Conservation (phyloP, 306 rosid genomes). For the Rubus parviflorus region DNA sequence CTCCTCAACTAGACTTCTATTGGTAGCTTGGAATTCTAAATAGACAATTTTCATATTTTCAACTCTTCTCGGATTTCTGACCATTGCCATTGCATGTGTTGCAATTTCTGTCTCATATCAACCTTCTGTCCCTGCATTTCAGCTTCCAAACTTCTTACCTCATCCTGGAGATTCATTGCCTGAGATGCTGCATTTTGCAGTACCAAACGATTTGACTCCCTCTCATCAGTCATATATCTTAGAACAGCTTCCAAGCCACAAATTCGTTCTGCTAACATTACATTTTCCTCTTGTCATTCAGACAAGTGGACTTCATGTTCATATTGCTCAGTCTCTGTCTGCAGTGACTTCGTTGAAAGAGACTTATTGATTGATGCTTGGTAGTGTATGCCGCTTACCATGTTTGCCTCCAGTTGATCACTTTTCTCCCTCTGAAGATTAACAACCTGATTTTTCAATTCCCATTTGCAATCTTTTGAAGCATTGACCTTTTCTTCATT, state of each 20-base stretch:
- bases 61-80: conserved; percentile 45
- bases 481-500: conserved; percentile 40
- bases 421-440: conserved; percentile 41
- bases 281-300: conserved; percentile 50
- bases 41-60: conserved; percentile 32
- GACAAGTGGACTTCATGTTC: conserved; percentile 42
- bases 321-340: conserved; percentile 23
- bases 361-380: conserved; percentile 18
- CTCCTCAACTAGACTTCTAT: conserved; percentile 36
- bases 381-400: not conserved
- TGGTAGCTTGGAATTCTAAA: conserved; percentile 35
- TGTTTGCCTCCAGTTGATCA: conserved; percentile 37
- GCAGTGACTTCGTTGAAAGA: conserved; percentile 16
- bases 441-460: conserved; percentile 44
- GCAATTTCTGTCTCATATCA: conserved; percentile 19
- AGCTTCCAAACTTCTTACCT: conserved; percentile 37
- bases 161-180: conserved; percentile 39
- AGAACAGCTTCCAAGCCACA: conserved; percentile 56
- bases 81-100: conserved; percentile 33
- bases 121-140: conserved; percentile 39
- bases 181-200: conserved; percentile 42
- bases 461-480: conserved; percentile 31
- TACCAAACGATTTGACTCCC: conserved; percentile 41
- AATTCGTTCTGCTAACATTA: conserved; percentile 31
- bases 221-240: conserved; percentile 42